phyloP scores from a whole-genome alignment of 768 basidiomycete genomes.

The Podaxis sp. region DNA sequence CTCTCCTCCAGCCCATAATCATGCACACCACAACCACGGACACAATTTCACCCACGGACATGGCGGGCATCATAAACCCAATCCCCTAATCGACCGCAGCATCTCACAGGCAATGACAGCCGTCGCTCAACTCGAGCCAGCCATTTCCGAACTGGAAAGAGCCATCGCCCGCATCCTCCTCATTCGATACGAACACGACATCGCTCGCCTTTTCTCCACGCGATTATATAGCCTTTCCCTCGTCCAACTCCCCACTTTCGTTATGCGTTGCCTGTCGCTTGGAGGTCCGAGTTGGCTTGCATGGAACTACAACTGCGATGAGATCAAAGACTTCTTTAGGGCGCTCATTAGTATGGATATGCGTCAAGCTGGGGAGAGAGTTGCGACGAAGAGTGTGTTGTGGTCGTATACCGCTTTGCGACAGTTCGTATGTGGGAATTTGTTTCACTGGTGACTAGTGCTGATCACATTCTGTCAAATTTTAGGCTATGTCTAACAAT shows the following conservation, averaged over 20 bases:
- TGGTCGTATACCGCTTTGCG: conserved; percentile 77
- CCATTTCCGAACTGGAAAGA: conserved; percentile 62
- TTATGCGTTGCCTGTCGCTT: conserved; percentile 58
- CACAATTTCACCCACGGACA: conserved; percentile 5
- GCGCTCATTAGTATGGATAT: conserved; percentile 71
- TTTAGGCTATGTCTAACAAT: conserved; percentile 66
- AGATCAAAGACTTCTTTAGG: conserved; percentile 72
- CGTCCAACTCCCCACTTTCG: conserved; percentile 62
- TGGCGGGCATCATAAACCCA: conserved; percentile 16
- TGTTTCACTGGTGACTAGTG: neutral
- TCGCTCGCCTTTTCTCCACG: conserved; percentile 69
- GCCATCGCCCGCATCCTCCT: conserved; percentile 65
- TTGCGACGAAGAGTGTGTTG: conserved; percentile 74
- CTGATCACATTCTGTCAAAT: neutral
- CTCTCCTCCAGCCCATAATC: conserved; percentile 16
- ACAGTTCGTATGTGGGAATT: conserved; percentile 57
- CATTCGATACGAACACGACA: conserved; percentile 70
- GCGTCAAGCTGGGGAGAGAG: conserved; percentile 71
- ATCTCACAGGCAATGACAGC: conserved; percentile 54
- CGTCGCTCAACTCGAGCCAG: conserved; percentile 51
- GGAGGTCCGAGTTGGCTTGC: conserved; percentile 68
- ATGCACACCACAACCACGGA: neutral
- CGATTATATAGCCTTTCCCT: conserved; percentile 61
- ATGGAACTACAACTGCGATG: conserved; percentile 60
- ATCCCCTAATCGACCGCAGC: conserved; percentile 48